phyloP scores from a whole-genome alignment of 345 rosid species.

The Aethionema arabicum region DNA sequence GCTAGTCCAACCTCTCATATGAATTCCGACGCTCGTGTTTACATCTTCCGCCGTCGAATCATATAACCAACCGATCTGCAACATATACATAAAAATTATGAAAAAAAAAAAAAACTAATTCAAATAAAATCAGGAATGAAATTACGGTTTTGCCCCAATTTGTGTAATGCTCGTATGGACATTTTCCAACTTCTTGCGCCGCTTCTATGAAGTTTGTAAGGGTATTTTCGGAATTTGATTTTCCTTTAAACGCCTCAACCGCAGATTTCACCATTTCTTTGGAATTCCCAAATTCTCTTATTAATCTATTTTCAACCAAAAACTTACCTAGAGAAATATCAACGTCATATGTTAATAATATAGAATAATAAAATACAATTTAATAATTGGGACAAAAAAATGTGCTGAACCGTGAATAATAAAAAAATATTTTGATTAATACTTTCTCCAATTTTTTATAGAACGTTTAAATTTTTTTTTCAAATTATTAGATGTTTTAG shows the following conservation, averaged over 20 bases:
- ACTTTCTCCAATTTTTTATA: too few species aligned
- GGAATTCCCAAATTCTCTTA: slow-evolving; percentile 48
- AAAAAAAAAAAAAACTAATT: not conserved
- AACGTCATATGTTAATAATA: not conserved
- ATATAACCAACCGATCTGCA: slow-evolving; percentile 62
- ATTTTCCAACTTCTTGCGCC: slow-evolving; percentile 46
- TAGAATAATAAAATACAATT: not conserved
- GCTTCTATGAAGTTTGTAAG: slow-evolving; percentile 34
- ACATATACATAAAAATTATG: not conserved
- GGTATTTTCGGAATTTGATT: slow-evolving; percentile 1
- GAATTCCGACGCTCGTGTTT: slow-evolving; percentile 53
- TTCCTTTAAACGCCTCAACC: slow-evolving; percentile 45
- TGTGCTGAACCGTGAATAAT: not conserved
- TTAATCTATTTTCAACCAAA: slow-evolving; percentile 19
- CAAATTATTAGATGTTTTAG: too few species aligned
- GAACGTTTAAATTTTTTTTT: too few species aligned
- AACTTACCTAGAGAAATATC: slow-evolving; percentile 24
- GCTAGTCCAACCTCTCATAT: slow-evolving; percentile 57
- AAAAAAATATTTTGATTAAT: too few species aligned
- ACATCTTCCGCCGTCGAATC: slow-evolving; percentile 60
- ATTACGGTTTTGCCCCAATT: slow-evolving; percentile 60
- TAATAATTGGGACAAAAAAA: not conserved
- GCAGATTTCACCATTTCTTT: slow-evolving; percentile 44
- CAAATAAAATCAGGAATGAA: not conserved
- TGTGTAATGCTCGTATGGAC: slow-evolving; percentile 48